Percentiles rank a stretch among this genome's conserved stretches.
Evolutionary conservation across 805 yeast genomes (phyloP).

Genomic region (Ogataea zsoltii): DNA sequence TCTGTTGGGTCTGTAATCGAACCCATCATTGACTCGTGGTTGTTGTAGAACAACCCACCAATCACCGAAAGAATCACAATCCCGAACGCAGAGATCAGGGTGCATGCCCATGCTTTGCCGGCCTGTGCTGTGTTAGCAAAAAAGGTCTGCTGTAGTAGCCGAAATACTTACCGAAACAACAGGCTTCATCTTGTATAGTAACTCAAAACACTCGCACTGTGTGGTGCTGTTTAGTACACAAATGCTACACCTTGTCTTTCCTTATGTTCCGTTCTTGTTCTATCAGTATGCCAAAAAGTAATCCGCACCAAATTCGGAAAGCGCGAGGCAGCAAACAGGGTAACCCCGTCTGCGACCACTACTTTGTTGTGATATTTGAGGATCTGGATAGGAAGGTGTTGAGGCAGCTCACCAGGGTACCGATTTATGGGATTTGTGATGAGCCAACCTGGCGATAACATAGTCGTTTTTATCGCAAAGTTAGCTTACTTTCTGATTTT

Average conservation of each 20-base stretch:
- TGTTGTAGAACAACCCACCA: constrained; percentile 76
- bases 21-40: constrained; percentile 92
- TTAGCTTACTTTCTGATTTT: too few species aligned
- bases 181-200: constrained; percentile 28
- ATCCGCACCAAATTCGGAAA: neutral
- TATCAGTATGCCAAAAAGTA: neutral
- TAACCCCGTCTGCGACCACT: neutral
- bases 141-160: neutral
- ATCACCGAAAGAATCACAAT: constrained; percentile 82
- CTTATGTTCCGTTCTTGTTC: too few species aligned
- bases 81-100: constrained; percentile 89
- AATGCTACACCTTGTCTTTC: too few species aligned
- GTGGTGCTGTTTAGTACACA: too few species aligned
- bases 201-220: neutral
- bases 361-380: neutral
- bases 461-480: too few species aligned
- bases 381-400: too few species aligned
- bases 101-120: constrained; percentile 93
- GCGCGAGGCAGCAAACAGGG: neutral
- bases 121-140: constrained; percentile 41
- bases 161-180: constrained; percentile 33
- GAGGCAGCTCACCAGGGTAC: too few species aligned
- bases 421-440: too few species aligned
- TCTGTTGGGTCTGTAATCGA: constrained; percentile 88
- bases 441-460: too few species aligned